Evolutionary conservation across 2,329 filamentous ascomycete genomes (phyloP), one percentile per base, ranked within the genome.

Genomic region (Leptographium radiaticola): DNA sequence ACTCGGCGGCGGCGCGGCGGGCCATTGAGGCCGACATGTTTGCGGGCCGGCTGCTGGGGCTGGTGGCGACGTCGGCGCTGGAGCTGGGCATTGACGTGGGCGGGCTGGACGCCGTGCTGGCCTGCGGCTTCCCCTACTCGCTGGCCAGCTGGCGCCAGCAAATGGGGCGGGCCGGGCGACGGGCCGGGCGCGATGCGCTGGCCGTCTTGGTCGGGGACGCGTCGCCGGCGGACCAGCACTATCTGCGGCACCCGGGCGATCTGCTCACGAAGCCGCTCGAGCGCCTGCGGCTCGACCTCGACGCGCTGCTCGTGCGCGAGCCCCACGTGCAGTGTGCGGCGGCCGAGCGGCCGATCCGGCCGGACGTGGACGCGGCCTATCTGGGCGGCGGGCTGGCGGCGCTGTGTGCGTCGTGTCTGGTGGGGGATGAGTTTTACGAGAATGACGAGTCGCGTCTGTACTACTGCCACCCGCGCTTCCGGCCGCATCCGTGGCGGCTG

Each of bases 31-130:
- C 78, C 31, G 90, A 97, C 65, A 97, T 98, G 93, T 98, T 98
- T 61, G 87, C 95, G 54, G 93, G 93, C 0, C 93, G 90, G 62
- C 75, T 98, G 1, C 76, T 96, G 57, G 93, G 93, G 1, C 94
- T 98, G 54, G 83, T 98, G 36, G 91, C 91, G 2, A 98, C 93
- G 0, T 95, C 85, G 53, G 93, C 93, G 0, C 75, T 98, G 3
- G 93, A 98, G 65, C 73, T 98, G 1, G 93, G 93, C 33, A 88
- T 98, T 44, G 93, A 98, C 65, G 97, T 98, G 59, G 93, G 93
- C 16, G 87, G 86, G 1, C 73, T 98, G 10, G 93, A 98, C 67
- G 93, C 90, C 53, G 93, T 98, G 13, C 76, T 98, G 57, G 95
- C 88, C 0, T 86, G 94, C 64, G 91, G 91, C 0, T 98, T 98